phyloP scores from a whole-genome alignment of 2,329 filamentous ascomycete species.

The Aureobasidium sp. region DNA sequence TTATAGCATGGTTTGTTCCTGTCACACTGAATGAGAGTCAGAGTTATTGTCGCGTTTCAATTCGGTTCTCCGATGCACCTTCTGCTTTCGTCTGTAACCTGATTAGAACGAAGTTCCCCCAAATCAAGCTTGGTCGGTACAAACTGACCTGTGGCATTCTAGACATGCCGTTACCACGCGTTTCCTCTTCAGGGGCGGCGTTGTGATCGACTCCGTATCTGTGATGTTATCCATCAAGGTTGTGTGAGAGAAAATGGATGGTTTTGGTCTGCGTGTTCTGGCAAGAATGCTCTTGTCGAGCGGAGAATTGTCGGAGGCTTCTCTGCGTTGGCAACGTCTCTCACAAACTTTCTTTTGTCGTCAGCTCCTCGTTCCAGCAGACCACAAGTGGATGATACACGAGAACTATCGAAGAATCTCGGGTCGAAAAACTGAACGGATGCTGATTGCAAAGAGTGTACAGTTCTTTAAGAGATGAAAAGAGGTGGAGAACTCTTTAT shows the following conservation, averaged over 20 bases:
- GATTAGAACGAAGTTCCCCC: neutral
- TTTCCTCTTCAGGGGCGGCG: neutral
- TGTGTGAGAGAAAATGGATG: neutral
- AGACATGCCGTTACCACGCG: neutral
- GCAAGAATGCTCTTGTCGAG: neutral
- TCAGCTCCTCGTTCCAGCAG: too few relatives aligned
- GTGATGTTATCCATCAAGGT: neutral
- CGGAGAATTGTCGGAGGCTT: neutral
- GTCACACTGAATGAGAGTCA: neutral
- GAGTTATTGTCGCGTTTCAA: neutral
- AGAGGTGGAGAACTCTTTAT: too few relatives aligned
- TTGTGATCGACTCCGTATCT: neutral
- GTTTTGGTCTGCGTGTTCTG: neutral
- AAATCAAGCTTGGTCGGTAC: neutral
- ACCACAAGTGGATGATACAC: too few relatives aligned
- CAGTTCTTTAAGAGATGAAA: too few relatives aligned
- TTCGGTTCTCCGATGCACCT: neutral
- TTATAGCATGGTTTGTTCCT: neutral
- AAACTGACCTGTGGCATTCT: neutral
- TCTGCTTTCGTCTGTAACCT: conserved; percentile 3
- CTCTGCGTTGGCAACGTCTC: neutral
- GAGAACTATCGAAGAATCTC: too few relatives aligned
- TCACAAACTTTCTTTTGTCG: neutral
- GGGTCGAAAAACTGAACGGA: too few relatives aligned
- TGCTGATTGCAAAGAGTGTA: too few relatives aligned